Base-by-base conservation (phyloP, 2,329 filamentous ascomycete genomes). In the Neopestalotiopsis sp. region DNA sequence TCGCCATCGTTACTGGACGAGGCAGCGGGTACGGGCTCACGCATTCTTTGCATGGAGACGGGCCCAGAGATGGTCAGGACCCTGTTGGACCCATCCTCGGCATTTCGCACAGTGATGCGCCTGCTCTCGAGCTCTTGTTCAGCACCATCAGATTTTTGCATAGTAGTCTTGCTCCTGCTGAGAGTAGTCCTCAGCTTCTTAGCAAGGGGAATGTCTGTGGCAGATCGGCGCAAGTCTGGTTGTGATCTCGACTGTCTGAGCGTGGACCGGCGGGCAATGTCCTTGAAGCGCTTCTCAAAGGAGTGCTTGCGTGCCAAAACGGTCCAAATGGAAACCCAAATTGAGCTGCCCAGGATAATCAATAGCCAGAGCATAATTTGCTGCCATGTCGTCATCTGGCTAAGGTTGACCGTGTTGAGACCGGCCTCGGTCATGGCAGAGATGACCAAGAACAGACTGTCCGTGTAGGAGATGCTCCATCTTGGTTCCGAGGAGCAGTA, bases 371-470 rank as follows among this genome's bases (percentile, higher is more conserved):
- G 82, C 52, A 92, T 79, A 34, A 88, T 80, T 76, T 94, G 92
- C 77, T 94, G 91, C 75, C 90, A 91, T 0, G 87, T 90, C 52
- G 89, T 92, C 74, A 93, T 75, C 34, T 84, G 81, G 67, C 87
- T 90, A 30, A 93, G 79, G 74, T 91, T 89, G 72, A 90, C 86
- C 1, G 90, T 91, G 73, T 92, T 93, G 68, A 93, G 81, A 0
- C 91, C 91, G 6, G 90, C 87, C 66, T 89, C 84, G 6, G 90
- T 92, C 81, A 93, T 90, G 58, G 90, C 90, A 67, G 88, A 91
- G 56, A 90, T 84, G 65, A 87, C 86, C 65, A 93, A 78, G 76
- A 93, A 93, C 17, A 93, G 78, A n/a, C 88, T 85, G 75, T 93
- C 90, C 49, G 85, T 84, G 77, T 90, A 93, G 60, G 80, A 79